Evolutionary conservation across 176 grass and related monocot species (phyloP), one percentile per base, ranked within the genome.

Genomic region (Alopecurus myosuroides): DNA sequence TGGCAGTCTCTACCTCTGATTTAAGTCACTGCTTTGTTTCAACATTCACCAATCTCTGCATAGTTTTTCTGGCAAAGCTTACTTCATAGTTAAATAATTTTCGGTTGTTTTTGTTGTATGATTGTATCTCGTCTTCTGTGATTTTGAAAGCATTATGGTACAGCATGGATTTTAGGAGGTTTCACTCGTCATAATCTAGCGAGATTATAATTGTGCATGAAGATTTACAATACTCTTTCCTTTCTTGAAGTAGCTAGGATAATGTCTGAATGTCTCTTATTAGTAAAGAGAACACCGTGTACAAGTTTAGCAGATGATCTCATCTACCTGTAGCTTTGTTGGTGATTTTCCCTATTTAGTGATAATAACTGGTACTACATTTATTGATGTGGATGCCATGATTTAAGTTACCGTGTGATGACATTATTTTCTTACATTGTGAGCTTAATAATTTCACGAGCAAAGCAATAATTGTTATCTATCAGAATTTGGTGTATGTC

Each of bases 381-480:
- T 78, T 36, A 48, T 44, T 26, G 5, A 56, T 31, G 46, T 19
- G 19, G 1, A 46, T 74, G 31, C 30, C 65, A 30, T 51, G 57
- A 13, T 86, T 80, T 73, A 18, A 35, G 4, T 63, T 18, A 15
- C 10, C 50, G 41, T 49, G 18, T 63, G 37, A 71, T 61, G 13
- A 6, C 67, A 36, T 46, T 46, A 9, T 48, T 11, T 48, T 74
- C 40, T 44, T 72, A 45, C 18, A 26, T 9, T 25, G 57, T 62
- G 45, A 46, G 4, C 37, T 82, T 82, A 15, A 3, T 82, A 15
- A 3, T 28, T 68, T 31, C n/a, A 17, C 30, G 52, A 29, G n/a
- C 41, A 60, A 64, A 29, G n/a, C 41, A 60, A 5, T 49, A 85
- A 56, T 77, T 61, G 63, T 70, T 37, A 64, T 74, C 51, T 74